Percentiles rank a stretch among this genome's conserved stretches.
phyloP scores from a whole-genome alignment of 1,284 basidiomycete genomes.

The Apiotrichum domesticum region DNA sequence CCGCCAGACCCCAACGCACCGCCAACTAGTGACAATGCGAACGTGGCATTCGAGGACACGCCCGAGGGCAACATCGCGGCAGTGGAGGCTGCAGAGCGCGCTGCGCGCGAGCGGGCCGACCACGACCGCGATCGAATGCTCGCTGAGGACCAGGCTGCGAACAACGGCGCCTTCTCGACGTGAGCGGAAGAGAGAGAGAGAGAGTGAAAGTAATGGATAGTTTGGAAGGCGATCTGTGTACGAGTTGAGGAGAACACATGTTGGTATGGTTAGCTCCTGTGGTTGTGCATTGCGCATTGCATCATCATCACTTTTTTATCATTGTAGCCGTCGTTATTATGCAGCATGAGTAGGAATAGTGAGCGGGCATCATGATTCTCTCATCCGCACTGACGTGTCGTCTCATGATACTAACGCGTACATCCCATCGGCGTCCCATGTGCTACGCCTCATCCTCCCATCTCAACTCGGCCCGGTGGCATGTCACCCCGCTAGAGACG shows the following conservation, averaged over 20 bases:
- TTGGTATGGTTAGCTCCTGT: too few species aligned
- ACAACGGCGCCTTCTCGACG: neutral
- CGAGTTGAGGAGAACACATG: too few species aligned
- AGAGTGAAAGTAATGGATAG: neutral
- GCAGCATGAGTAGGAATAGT: too few species aligned
- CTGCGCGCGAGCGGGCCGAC: conserved; percentile 20
- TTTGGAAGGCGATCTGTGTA: neutral
- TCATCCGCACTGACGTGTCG: too few species aligned
- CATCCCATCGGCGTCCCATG: too few species aligned
- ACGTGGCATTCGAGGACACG: conserved; percentile 21
- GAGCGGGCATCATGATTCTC: too few species aligned
- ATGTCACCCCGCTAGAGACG: conserved; percentile 3
- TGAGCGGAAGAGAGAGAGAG: neutral
- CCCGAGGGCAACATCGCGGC: conserved; percentile 38
- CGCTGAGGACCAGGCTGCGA: conserved; percentile 42
- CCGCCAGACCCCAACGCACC: conserved; percentile 1
- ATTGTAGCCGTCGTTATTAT: conserved; percentile 54
- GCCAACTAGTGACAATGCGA: conserved; percentile 14
- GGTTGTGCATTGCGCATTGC: neutral
- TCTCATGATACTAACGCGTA: too few species aligned
- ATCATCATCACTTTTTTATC: conserved; percentile 95
- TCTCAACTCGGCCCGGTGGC: neutral
- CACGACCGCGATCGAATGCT: conserved; percentile 43
- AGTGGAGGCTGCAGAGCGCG: conserved; percentile 31
- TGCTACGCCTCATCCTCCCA: too few species aligned